These are phyloP conservation scores for Aureobasidium sp. DNA, from an alignment of 2,329 filamentous ascomycete genomes.

Conservation along the genomic window DNA sequence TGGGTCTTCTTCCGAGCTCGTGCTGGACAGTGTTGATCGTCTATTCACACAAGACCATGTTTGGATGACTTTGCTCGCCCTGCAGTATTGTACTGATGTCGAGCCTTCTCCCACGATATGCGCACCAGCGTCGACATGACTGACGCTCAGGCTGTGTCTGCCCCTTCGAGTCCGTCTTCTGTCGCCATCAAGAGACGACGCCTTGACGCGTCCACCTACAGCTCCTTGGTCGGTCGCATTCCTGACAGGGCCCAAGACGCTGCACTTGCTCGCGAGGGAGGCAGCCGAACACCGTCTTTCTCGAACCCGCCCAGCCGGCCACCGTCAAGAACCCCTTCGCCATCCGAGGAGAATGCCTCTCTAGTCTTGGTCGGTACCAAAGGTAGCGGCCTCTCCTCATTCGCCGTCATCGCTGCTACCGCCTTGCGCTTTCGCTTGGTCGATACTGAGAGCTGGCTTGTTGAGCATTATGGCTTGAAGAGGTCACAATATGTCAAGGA, in stretches of 20 bases:
- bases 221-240: background rate
- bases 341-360: conserved; percentile 55
- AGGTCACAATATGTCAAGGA: conserved; percentile 55
- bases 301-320: background rate
- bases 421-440: conserved; percentile 60
- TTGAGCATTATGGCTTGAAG: conserved; percentile 53
- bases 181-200: background rate
- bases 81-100: background rate
- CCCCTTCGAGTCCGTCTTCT: background rate
- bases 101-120: background rate
- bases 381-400: conserved; percentile 66
- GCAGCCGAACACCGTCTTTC: background rate
- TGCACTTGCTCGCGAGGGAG: background rate
- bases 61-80: background rate
- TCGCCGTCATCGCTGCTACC: conserved; percentile 66
- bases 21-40: too few relatives aligned
- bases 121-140: background rate
- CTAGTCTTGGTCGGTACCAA: conserved; percentile 63
- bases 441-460: conserved; percentile 61
- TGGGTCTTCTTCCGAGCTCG: background rate
- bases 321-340: background rate
- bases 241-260: background rate
- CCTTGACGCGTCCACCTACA: background rate
- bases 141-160: background rate
- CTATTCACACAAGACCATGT: background rate